Evolutionary conservation across 495 filamentous ascomycete genomes (phyloP).

Genomic region (Lindgomyces ingoldianus): DNA sequence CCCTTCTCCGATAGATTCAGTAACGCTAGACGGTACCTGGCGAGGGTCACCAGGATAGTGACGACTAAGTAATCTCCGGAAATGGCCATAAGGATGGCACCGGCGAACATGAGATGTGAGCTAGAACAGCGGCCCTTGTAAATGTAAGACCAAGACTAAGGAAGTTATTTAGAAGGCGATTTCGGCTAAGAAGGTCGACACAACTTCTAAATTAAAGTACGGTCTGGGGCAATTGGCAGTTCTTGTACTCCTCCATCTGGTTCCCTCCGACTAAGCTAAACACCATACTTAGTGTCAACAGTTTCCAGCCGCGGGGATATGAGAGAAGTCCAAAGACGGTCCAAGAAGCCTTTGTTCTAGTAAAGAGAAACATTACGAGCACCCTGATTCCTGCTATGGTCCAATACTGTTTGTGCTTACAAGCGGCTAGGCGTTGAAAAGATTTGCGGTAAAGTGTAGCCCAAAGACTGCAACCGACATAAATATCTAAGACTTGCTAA

Average conservation of each 20-base stretch:
- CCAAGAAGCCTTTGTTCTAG: not conserved
- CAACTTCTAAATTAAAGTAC: not conserved
- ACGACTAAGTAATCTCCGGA: too few species aligned
- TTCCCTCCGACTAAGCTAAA: not conserved
- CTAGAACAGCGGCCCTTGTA: too few species aligned
- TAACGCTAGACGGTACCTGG: not conserved
- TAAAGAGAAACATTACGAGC: not conserved
- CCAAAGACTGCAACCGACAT: not conserved
- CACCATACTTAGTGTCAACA: not conserved
- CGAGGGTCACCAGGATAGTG: too few species aligned
- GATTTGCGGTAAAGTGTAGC: not conserved
- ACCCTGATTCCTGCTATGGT: not conserved
- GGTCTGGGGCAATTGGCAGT: too few species aligned
- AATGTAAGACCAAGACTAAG: not conserved
- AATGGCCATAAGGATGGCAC: too few species aligned
- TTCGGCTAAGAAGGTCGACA: not conserved
- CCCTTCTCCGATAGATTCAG: not conserved
- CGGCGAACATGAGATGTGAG: too few species aligned
- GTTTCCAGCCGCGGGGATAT: not conserved
- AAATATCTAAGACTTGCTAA: not conserved
- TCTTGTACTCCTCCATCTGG: too few species aligned
- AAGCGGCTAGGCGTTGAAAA: not conserved
- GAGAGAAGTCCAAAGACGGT: not conserved
- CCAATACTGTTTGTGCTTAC: not conserved
- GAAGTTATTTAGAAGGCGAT: not conserved